Percentiles rank a stretch among this genome's conserved stretches.
Conservation (phyloP, 2,329 filamentous ascomycete genomes). For the Cladophialophora chaetospira region DNA sequence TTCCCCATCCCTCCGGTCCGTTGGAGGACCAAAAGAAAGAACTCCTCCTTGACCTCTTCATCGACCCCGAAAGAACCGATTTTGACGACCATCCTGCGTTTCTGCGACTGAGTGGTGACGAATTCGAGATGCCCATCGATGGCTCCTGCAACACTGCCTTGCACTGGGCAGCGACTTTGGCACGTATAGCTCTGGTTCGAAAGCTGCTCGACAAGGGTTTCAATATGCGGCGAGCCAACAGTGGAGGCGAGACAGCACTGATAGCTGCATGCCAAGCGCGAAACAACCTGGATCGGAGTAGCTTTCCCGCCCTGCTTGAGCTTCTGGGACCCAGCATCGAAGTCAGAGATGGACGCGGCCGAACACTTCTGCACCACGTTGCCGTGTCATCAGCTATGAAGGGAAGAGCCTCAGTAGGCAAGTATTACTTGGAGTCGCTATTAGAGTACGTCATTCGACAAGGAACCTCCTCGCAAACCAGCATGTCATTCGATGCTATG, state of each 20-base stretch:
- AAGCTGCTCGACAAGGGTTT: constrained; percentile 82
- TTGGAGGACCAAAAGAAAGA: constrained; percentile 79
- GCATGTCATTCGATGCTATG: constrained; percentile 46
- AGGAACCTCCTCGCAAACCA: constrained; percentile 58
- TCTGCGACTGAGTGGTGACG: constrained; percentile 70
- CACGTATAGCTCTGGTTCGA: constrained; percentile 77
- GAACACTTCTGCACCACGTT: constrained; percentile 94
- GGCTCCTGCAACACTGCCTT: constrained; percentile 81
- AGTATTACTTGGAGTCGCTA: constrained; percentile 93
- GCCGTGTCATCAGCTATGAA: constrained; percentile 95
- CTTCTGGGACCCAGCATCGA: constrained; percentile 88
- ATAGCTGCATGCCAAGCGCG: constrained; percentile 92
- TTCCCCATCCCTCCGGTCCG: constrained; percentile 57
- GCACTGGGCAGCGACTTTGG: constrained; percentile 94
- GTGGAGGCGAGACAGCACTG: constrained; percentile 84
- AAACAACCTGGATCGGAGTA: constrained; percentile 88
- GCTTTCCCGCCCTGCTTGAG: constrained; percentile 87
- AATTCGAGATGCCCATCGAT: constrained; percentile 92
- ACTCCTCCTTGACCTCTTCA: constrained; percentile 78
- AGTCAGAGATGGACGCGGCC: constrained; percentile 81
- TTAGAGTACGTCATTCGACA: constrained; percentile 93
- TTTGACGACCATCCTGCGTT: constrained; percentile 76
- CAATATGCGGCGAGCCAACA: constrained; percentile 84
- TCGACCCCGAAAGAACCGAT: constrained; percentile 71
- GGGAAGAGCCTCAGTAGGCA: constrained; percentile 84